Evolutionary conservation across 495 filamentous ascomycete species (phyloP), one percentile per base, ranked within the genome.

Genomic region (Aspergillus heteromorphus): DNA sequence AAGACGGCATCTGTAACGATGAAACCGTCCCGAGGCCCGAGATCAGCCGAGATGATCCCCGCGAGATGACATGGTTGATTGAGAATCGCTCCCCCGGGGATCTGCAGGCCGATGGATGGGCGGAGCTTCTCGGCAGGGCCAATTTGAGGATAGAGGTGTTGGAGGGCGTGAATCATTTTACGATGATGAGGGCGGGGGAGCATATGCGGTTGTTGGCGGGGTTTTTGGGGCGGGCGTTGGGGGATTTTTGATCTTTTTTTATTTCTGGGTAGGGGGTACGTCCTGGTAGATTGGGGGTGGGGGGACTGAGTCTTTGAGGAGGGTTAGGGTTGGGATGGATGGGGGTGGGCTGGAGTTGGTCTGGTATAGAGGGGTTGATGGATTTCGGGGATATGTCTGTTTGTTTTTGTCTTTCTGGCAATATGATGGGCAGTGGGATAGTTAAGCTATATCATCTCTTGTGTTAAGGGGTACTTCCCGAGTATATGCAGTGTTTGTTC

Each of bases 121-220:
- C 40, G 16, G 19, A 21, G 8, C 11, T 45, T 16, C 40, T 47
- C 17, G 42, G 51, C 6, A 20, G 41, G 42, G 29, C 9, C 7
- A 19, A 42, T 16, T 14, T 45, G 17, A 1, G n/a, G n/a, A 21
- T 47, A 21, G 17, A 41, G 20, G 25, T 54, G 4, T 8, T 52
- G 21, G 30, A 25, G n/a, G 21, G 29, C 21, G 51, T 38, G 0
- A 47, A 54, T 47, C 51, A 54, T 41, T 54, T 54, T 8, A 47
- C 51, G 17, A 54, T 54, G 51, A 54, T 54, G 51, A 29, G 43
- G 17, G 0, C 29, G 9, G 48, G 48, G 48, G 6, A 1, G 0
- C 48, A 49, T 49, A 49, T 49, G 48, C 29, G 4, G 4, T n/a
- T 18, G 29, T 49, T 49, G 2, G 36, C 9, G 29, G 48, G 2